Evolutionary conservation across 208 protist genomes (phyloP), one percentile per base, ranked within the genome.

Genomic region (Leishmania tropica): DNA sequence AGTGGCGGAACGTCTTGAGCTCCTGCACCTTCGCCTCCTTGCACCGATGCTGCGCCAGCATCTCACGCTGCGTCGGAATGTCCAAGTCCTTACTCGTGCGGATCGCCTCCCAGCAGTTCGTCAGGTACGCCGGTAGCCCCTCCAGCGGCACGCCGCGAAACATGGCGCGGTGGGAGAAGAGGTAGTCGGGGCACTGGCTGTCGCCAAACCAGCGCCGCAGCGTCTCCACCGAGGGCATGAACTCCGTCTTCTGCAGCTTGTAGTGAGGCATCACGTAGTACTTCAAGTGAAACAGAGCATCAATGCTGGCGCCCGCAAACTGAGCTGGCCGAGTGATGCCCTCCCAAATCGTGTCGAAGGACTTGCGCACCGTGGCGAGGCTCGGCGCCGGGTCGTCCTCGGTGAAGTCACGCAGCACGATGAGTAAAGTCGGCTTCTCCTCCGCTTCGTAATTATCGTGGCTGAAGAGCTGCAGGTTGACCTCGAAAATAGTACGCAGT

Each of bases 371-470:
- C 45, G 90, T 97, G 31, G 87, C 71, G 51, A 93, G 80, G 62
- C 97, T 93, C 45, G 89, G 92, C 40, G 93, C 67, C 15, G 93
- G 81, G 74, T 98, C 98, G 37, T 86, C 85, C 62, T 94, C 93
- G 40, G 90, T 96, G 83, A 99, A 98, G 89, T 99, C 99, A 80
- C 99, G 93, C 71, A 99, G 81, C 15, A 99, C 91, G 78, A 99
- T 98, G 24, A 99, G 88, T 60, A 99, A 87, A 73, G 99, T 96
- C n/a, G 95, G 98, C 89, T 99, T 99, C 80, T 97, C 90, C 60
- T 94, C 90, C 74, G 77, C 79, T 47, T 83, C 81, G 76, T 97
- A 95, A 72, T 87, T 89, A 64, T 95, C 90, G 65, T 95, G 91
- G 45, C 89, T 91, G 89, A 99, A 99, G 28, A 99, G 91, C 81